Percentiles rank a stretch among this genome's conserved stretches.
These are phyloP conservation scores for Beauveria sp. DNA, from an alignment of 2,329 filamentous ascomycete species.

Conservation along the genomic window DNA sequence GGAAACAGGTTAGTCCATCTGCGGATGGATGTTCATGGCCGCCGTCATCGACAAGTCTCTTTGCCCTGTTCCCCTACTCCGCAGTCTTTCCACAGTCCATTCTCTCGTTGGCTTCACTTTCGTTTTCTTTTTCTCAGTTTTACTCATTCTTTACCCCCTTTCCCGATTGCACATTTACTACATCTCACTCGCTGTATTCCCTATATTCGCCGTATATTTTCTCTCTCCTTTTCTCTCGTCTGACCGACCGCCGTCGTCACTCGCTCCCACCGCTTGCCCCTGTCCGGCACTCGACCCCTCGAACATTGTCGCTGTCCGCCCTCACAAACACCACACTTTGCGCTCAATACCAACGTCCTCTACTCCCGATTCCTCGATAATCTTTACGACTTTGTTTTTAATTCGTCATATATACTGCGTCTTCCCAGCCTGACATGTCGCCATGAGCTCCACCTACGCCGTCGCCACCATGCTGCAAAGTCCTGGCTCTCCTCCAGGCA, in stretches of 20 bases:
- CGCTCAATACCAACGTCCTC: neutral
- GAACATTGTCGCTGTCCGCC: neutral
- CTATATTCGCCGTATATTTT: neutral
- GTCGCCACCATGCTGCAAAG: slow-evolving; percentile 22
- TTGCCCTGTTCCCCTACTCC: neutral
- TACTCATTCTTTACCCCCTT: neutral
- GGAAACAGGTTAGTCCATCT: neutral
- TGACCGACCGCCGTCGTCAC: neutral
- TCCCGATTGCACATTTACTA: neutral
- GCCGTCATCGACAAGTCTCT: neutral
- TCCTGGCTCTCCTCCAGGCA: slow-evolving; percentile 43
- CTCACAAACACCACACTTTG: neutral
- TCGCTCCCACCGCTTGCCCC: neutral
- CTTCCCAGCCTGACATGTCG: slow-evolving; percentile 21
- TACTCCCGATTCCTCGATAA: neutral
- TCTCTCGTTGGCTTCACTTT: neutral
- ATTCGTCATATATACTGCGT: neutral
- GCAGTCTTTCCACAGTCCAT: neutral
- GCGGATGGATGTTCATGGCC: too few species aligned
- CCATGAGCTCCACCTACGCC: slow-evolving; percentile 28
- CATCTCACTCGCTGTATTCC: neutral
- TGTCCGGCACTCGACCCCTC: slow-evolving; percentile 4
- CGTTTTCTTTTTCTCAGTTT: neutral
- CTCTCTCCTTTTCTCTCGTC: neutral
- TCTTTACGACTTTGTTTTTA: neutral